Percentiles rank a stretch among this genome's conserved stretches.
These are phyloP conservation scores for Aspergillus nanangensis DNA, from an alignment of 495 filamentous ascomycete genomes.

Conservation along the genomic window DNA sequence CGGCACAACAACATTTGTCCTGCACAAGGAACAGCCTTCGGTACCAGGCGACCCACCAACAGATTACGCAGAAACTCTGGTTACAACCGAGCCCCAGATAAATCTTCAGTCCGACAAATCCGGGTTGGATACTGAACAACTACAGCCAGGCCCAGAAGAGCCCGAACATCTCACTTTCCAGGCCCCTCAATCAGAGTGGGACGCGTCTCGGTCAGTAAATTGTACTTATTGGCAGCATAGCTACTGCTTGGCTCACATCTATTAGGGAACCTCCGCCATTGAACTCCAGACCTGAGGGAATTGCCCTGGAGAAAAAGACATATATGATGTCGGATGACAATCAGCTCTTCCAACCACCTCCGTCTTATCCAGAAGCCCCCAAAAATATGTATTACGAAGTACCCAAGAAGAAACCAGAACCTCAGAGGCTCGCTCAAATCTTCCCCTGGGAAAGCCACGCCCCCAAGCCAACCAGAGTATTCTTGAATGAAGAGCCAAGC, in stretches of 20 bases:
- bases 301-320: conserved; percentile 63
- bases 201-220: conserved; percentile 55
- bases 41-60: conserved; percentile 1
- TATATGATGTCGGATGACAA: conserved; percentile 75
- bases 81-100: conserved; percentile 7
- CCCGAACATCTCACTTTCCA: conserved; percentile 36
- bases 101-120: conserved; percentile 33
- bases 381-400: conserved; percentile 81
- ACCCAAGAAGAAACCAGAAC: conserved; percentile 54
- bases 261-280: conserved; percentile 67
- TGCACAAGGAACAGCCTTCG: conserved; percentile 9
- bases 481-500: conserved; percentile 48
- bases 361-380: conserved; percentile 74
- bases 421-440: conserved; percentile 56
- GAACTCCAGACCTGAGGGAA: conserved; percentile 72
- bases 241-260: conserved; percentile 16
- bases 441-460: conserved; percentile 82
- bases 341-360: conserved; percentile 67
- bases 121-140: conserved; percentile 20
- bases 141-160: conserved; percentile 34
- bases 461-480: conserved; percentile 67
- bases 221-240: background rate
- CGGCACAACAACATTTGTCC: conserved; percentile 5
- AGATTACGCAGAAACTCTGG: conserved; percentile 1
- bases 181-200: conserved; percentile 59